phyloP scores from a whole-genome alignment of 2,329 filamentous ascomycete species.

The Stenocarpella maydis region DNA sequence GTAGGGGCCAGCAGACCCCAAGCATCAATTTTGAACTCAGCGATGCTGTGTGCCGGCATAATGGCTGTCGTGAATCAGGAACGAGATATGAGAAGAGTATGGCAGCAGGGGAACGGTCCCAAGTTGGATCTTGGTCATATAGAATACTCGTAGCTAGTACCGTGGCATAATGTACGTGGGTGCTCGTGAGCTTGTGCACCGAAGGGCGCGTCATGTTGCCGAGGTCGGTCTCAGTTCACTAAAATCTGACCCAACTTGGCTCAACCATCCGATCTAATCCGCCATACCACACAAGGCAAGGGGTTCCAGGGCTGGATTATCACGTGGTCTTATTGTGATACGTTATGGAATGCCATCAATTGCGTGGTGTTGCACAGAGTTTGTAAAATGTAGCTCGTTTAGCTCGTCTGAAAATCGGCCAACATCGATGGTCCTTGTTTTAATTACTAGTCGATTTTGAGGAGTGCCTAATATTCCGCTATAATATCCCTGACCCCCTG shows the following conservation, averaged over 20 bases:
- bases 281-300: background rate
- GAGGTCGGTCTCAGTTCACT: background rate
- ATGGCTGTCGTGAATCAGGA: background rate
- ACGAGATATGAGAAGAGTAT: background rate
- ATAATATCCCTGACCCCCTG: background rate
- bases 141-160: background rate
- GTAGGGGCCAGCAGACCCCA: background rate
- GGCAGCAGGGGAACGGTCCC: background rate
- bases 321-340: background rate
- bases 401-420: background rate
- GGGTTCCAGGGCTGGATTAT: too few species aligned
- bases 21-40: constrained; percentile 13
- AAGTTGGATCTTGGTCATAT: background rate
- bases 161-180: background rate
- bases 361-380: too few species aligned
- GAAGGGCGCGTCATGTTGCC: constrained; percentile 12
- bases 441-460: background rate
- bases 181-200: background rate
- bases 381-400: background rate
- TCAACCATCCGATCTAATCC: background rate
- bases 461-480: background rate
- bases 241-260: background rate
- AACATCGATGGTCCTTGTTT: background rate
- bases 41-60: constrained; percentile 1
- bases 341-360: background rate